A percentile compares a stretch with the other conserved stretches of the same genome.
Conservation (phyloP, 2,329 filamentous ascomycete species). For the Juglanconis juglandina region DNA sequence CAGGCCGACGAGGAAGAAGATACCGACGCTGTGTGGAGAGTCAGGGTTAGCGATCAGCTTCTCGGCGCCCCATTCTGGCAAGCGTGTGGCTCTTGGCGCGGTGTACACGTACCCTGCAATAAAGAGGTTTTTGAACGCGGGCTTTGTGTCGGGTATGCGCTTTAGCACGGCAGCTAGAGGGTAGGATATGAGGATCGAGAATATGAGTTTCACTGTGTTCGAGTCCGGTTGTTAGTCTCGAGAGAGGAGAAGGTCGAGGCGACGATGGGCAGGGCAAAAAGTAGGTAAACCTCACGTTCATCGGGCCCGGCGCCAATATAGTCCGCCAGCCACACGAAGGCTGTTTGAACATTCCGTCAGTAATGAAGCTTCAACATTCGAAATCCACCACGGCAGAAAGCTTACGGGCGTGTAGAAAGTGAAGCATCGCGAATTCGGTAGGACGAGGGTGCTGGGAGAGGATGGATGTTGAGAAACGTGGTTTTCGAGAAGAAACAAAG, state of each 20-base stretch:
- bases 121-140: slow-evolving; percentile 83
- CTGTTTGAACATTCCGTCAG: slow-evolving; percentile 28
- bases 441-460: neutral
- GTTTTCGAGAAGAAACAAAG: neutral
- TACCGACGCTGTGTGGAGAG: slow-evolving; percentile 55
- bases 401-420: slow-evolving; percentile 33
- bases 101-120: slow-evolving; percentile 60
- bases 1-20: slow-evolving; percentile 90
- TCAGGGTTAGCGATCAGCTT: neutral
- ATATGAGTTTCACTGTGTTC: slow-evolving; percentile 85
- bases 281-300: slow-evolving; percentile 36
- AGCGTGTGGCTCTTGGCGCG: neutral
- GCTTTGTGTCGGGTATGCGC: slow-evolving; percentile 79
- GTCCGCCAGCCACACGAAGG: slow-evolving; percentile 41
- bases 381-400: neutral
- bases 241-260: neutral
- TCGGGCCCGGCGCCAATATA: slow-evolving; percentile 42
- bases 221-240: neutral
- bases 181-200: slow-evolving; percentile 87
- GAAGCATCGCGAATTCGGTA: slow-evolving; percentile 26
- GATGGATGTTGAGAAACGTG: neutral
- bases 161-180: slow-evolving; percentile 87
- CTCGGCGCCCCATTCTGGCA: neutral
- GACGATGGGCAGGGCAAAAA: neutral
- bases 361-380: neutral